phyloP scores from a whole-genome alignment of 1,284 basidiomycete genomes.

The Irpex sp. region DNA sequence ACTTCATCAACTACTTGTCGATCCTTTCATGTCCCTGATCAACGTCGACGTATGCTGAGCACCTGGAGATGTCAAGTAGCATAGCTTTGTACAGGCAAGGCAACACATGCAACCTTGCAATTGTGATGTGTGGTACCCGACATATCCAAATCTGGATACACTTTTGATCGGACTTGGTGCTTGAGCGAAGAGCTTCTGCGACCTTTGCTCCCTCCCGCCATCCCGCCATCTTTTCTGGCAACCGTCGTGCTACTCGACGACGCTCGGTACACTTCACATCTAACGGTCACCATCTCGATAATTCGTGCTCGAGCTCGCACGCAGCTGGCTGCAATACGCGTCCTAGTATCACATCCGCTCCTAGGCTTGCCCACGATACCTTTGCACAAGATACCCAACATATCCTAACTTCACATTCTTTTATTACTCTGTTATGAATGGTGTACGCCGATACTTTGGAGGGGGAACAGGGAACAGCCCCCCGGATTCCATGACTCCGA shows the following conservation, averaged over 20 bases:
- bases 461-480: slow-evolving; percentile 30
- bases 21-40: neutral
- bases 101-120: neutral
- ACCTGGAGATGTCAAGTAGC: neutral
- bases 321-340: slow-evolving; percentile 12
- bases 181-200: neutral
- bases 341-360: neutral
- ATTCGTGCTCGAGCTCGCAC: neutral
- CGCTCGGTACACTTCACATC: neutral
- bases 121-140: neutral
- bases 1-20: neutral
- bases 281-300: neutral
- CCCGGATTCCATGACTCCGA: slow-evolving; percentile 16
- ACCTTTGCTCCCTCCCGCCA: neutral
- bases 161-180: neutral
- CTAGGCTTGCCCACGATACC: slow-evolving; percentile 8
- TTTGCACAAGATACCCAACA: slow-evolving; percentile 12
- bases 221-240: neutral
- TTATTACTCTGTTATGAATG: slow-evolving; percentile 48
- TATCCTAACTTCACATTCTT: slow-evolving; percentile 5
- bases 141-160: neutral
- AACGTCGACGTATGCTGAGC: neutral
- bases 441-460: slow-evolving; percentile 63
- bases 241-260: neutral
- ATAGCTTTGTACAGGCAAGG: neutral